Percentiles rank a stretch among this genome's conserved stretches.
These are phyloP conservation scores for Sarcocystis neurona DNA, from an alignment of 169 alveolate genomes.

Conservation along the genomic window DNA sequence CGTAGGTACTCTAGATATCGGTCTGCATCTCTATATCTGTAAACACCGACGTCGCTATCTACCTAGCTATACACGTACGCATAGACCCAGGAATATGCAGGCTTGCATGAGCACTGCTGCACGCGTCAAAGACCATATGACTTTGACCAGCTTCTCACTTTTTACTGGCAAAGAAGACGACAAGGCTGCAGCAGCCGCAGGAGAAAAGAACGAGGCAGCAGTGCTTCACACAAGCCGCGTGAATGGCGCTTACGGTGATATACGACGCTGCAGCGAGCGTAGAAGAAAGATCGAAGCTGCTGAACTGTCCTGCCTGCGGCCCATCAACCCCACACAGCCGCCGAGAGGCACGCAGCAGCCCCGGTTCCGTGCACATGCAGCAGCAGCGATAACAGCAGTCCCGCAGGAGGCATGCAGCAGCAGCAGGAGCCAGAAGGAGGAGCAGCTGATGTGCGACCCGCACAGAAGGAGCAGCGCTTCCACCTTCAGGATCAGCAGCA, in stretches of 20 bases:
- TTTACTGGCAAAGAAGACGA: too few species aligned
- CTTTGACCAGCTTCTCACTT: not conserved
- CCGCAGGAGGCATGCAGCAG: not conserved
- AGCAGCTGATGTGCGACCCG: too few species aligned
- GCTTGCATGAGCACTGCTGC: not conserved
- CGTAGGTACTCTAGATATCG: too few species aligned
- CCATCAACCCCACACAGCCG: not conserved
- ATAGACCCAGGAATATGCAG: not conserved
- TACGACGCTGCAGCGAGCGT: slow-evolving; percentile 12
- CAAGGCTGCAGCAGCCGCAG: not conserved
- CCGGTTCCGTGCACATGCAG: not conserved
- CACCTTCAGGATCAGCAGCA: too few species aligned
- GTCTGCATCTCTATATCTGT: too few species aligned
- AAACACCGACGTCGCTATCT: too few species aligned
- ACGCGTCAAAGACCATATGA: not conserved
- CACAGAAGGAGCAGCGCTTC: too few species aligned
- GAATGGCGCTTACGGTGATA: slow-evolving; percentile 19
- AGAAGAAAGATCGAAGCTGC: slow-evolving; percentile 34
- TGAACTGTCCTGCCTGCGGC: slow-evolving; percentile 38
- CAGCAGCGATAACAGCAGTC: not conserved
- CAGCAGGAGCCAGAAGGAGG: not conserved
- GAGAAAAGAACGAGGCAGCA: not conserved
- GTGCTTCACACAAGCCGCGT: not conserved
- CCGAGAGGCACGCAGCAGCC: not conserved
- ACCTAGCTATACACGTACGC: too few species aligned